Base-by-base conservation (phyloP, 2,329 filamentous ascomycete genomes). In the Ceratocystis ficicola region DNA sequence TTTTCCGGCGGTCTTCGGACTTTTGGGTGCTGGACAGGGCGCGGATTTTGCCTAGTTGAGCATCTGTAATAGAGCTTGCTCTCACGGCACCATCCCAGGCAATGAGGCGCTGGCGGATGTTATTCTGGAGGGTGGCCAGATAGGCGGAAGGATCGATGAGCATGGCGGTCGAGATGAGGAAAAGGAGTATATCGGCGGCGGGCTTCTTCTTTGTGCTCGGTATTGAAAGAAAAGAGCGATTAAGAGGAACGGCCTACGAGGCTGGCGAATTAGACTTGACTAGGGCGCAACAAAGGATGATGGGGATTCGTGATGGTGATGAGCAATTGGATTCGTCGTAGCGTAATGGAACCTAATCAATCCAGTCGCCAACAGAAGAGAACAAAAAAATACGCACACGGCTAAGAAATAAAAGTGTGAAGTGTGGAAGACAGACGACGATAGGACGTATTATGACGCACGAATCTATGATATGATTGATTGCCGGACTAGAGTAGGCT, bases 21-120 rank as follows among this genome's bases (percentile, higher is more conserved):
- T 90, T 94, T 76, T 91, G 89, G 70, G 94, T 89, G 78, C 96
- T 97, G 76, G 97, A 94, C 71, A 97, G 90, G 68, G 92, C 90
- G 76, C 92, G 92, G 78, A 99, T 96, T 82, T 92, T 93, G 79
- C 88, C 89, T 71, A 96, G 84, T 77, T 99, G 93, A 71, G 89
- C 87, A 71, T 97, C 93, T 67, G 89, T 95, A 77, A 99, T 89
- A 73, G 90, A 94, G 76, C 92, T 90, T 71, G 90, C 90, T 76
- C 94, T 86, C 70, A 95, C 90, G 72, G 93, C 92, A 72, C 93
- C 93, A 77, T 97, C 93, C 94, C 94, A 99, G 67, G 93, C 92
- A 77, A 99, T 96, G 70, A 92, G 92, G 71, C 94, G 86, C 74
- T 90, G 88, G 74, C 94, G 90, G 75, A 97, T 96, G 81, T 97